Conservation (phyloP, 495 filamentous ascomycete genomes). For the Lasiosphaeris hirsuta region DNA sequence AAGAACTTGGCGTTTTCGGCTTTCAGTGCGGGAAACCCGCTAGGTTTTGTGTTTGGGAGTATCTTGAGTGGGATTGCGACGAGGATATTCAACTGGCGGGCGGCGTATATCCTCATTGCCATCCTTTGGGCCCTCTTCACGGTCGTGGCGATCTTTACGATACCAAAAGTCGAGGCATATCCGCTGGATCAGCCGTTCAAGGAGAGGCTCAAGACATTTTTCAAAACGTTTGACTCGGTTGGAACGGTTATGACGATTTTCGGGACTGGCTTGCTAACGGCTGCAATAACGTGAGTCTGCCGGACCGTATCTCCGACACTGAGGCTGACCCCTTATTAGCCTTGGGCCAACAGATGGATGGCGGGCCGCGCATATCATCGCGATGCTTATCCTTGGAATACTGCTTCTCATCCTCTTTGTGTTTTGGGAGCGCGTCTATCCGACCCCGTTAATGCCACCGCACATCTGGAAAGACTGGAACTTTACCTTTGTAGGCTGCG, state of each 20-base stretch:
- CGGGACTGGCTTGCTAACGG: constrained; percentile 63
- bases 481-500: constrained; percentile 48
- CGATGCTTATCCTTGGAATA: constrained; percentile 57
- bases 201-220: constrained; percentile 33
- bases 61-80: constrained; percentile 63
- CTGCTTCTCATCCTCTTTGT: constrained; percentile 54
- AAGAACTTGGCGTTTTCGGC: constrained; percentile 71
- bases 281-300: constrained; percentile 56
- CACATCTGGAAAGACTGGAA: constrained; percentile 52
- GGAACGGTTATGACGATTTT: constrained; percentile 60
- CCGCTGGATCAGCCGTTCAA: constrained; percentile 44
- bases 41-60: constrained; percentile 66
- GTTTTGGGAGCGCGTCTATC: constrained; percentile 55
- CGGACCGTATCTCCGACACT: not conserved
- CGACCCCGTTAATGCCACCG: constrained; percentile 53
- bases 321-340: constrained; percentile 21
- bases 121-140: constrained; percentile 62
- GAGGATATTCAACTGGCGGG: constrained; percentile 61
- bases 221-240: constrained; percentile 59
- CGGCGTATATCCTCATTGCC: constrained; percentile 57
- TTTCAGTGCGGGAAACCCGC: constrained; percentile 67
- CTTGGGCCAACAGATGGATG: constrained; percentile 54
- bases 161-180: constrained; percentile 55
- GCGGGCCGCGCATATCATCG: constrained; percentile 58
- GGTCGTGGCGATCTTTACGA: constrained; percentile 56